Percentiles rank a stretch among this genome's conserved stretches.
Conservation (phyloP, 2,329 filamentous ascomycete species). For the Ceratocystis destructans region DNA sequence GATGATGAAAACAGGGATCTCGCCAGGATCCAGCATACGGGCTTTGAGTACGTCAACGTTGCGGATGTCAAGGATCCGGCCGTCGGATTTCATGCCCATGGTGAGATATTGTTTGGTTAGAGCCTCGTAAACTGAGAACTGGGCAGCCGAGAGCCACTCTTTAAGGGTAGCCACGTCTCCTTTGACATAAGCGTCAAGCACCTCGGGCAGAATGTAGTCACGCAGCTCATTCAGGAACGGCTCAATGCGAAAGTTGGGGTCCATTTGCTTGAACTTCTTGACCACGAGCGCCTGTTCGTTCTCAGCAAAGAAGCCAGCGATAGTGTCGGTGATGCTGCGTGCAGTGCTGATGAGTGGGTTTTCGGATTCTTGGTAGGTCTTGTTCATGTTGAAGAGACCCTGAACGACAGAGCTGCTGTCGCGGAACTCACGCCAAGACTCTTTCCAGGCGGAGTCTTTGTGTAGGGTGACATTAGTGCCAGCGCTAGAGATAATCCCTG, state of each 20-base stretch:
- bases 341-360: constrained; percentile 90
- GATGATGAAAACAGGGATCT: constrained; percentile 91
- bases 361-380: constrained; percentile 87
- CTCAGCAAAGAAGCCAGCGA: constrained; percentile 93
- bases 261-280: constrained; percentile 94
- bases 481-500: constrained; percentile 45
- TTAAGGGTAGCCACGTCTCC: constrained; percentile 82
- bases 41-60: constrained; percentile 79
- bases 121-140: constrained; percentile 95
- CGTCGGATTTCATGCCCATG: constrained; percentile 85
- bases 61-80: constrained; percentile 86
- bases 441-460: constrained; percentile 95
- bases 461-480: constrained; percentile 90
- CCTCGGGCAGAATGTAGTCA: constrained; percentile 95
- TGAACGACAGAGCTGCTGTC: constrained; percentile 83
- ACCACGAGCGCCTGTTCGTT: constrained; percentile 97
- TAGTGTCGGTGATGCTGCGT: constrained; percentile 80
- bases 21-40: constrained; percentile 68
- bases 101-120: constrained; percentile 91
- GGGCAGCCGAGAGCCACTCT: constrained; percentile 89
- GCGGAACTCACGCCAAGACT: constrained; percentile 93
- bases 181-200: constrained; percentile 95
- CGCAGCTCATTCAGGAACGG: constrained; percentile 89
- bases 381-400: constrained; percentile 72
- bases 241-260: constrained; percentile 87